Evolutionary conservation across 805 yeast genomes (phyloP).

Genomic region (Jamesozyma spencerorum): DNA sequence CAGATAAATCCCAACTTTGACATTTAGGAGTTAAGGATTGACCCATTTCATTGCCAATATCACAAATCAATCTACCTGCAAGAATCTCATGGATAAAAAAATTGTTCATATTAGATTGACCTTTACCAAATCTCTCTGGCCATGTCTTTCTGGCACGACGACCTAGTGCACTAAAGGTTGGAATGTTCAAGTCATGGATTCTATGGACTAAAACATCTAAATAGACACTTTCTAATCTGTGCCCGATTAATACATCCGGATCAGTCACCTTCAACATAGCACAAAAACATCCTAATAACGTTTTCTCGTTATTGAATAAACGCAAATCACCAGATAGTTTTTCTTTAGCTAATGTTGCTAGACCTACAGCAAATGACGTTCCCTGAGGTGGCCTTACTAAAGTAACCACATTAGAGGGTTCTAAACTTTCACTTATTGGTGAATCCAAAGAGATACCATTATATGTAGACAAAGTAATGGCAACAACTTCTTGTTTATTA

Average conservation of each 20-base stretch:
- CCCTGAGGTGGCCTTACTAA: slow-evolving; percentile 70
- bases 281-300: slow-evolving; percentile 63
- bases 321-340: slow-evolving; percentile 38
- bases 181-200: slow-evolving; percentile 62
- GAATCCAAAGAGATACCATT: slow-evolving; percentile 64
- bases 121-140: slow-evolving; percentile 64
- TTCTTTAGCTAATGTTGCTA: slow-evolving; percentile 51
- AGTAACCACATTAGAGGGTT: slow-evolving; percentile 57
- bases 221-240: slow-evolving; percentile 68
- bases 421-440: slow-evolving; percentile 51
- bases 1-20: slow-evolving; percentile 87
- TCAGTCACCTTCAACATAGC: slow-evolving; percentile 68
- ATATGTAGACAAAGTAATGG: slow-evolving; percentile 70
- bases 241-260: slow-evolving; percentile 89
- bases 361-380: slow-evolving; percentile 66
- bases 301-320: slow-evolving; percentile 62
- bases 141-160: slow-evolving; percentile 67
- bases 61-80: slow-evolving; percentile 84
- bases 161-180: slow-evolving; percentile 75
- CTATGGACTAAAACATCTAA: slow-evolving; percentile 75
- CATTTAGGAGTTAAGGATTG: slow-evolving; percentile 85
- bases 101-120: slow-evolving; percentile 41
- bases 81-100: slow-evolving; percentile 58
- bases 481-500: slow-evolving; percentile 78
- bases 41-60: slow-evolving; percentile 90